Percentiles rank a stretch among this genome's conserved stretches.
Evolutionary conservation across 495 filamentous ascomycete genomes (phyloP).

Genomic region (Penicillium silybi): DNA sequence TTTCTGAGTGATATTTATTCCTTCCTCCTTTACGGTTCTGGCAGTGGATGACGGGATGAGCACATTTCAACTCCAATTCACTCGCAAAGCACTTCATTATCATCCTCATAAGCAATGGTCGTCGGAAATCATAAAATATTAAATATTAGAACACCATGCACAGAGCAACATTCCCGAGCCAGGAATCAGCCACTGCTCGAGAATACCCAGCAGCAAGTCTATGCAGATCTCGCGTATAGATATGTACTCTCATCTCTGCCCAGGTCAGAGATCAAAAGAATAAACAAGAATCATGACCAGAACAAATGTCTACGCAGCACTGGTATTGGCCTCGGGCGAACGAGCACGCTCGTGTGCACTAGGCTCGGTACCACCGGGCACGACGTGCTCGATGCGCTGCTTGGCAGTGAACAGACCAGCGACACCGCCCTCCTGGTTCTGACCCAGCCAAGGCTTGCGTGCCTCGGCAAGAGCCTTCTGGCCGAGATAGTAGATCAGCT

Average conservation of each 20-base stretch:
- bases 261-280: background rate
- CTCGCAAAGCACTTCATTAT: background rate
- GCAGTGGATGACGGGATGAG: too few relatives aligned
- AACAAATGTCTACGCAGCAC: conserved; percentile 2
- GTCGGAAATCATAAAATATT: background rate
- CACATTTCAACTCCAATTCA: background rate
- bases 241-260: background rate
- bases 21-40: too few relatives aligned
- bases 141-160: background rate
- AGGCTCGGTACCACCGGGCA: conserved; percentile 7
- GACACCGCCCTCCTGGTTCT: conserved; percentile 76
- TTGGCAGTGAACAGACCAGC: conserved; percentile 85
- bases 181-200: background rate
- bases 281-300: background rate
- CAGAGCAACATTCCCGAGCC: background rate
- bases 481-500: conserved; percentile 77
- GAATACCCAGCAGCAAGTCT: background rate
- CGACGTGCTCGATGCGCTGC: conserved; percentile 56
- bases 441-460: conserved; percentile 91
- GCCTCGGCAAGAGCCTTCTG: conserved; percentile 76
- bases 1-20: too few relatives aligned
- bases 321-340: conserved; percentile 5
- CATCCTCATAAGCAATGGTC: background rate
- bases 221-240: background rate
- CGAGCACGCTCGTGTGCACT: conserved; percentile 7